Evolutionary conservation across 2,329 filamentous ascomycete species (phyloP), one percentile per base, ranked within the genome.

Genomic region (Exophiala xenobiotica): DNA sequence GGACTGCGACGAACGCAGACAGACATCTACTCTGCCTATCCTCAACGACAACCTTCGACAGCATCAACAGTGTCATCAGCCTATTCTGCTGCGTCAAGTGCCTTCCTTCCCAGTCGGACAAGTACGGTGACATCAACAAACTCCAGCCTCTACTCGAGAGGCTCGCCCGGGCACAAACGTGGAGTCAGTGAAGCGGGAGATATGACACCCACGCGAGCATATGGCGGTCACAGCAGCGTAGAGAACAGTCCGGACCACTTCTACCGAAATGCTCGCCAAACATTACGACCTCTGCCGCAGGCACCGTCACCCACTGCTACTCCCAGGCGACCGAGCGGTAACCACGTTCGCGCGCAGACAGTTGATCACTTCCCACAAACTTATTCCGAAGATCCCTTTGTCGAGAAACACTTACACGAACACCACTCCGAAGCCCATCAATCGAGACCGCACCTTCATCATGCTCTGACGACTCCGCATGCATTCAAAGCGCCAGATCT

Each of bases 251-350:
- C 81, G n/a, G 81, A 83, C 26, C 83, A 81, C 61, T 76, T 85
- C 56, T 91, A 90, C 65, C 82, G 81, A 60, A 85, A 79, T 60
- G 80, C 87, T 54, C 85, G 90, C 46, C 86, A 88, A 64, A 90
- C 88, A 18, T 74, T 95, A 54, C 83, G 89, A 42, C 87, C 87
- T 19, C 76, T 90, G 5, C 81, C 85, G 3, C 86, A 88, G 65
- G 75, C 80, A 1, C 85, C 87, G 2, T 79, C 75, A 48, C 58
- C 73, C 8, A 68, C 72, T 29, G 67, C 76, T 11, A 68, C 73
- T 38, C 67, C 77, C 14, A 69, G 67, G 58, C 61, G 64, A 53
- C 58, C 51, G 31, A 61, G 62, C 24, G 66, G 64, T 58, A 71
- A 68, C 31, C 74, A 77, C 58, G 61, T 72, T 37, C 80, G 84